phyloP scores from a whole-genome alignment of 352 stramenopile species.

The Plasmopara halstedii region DNA sequence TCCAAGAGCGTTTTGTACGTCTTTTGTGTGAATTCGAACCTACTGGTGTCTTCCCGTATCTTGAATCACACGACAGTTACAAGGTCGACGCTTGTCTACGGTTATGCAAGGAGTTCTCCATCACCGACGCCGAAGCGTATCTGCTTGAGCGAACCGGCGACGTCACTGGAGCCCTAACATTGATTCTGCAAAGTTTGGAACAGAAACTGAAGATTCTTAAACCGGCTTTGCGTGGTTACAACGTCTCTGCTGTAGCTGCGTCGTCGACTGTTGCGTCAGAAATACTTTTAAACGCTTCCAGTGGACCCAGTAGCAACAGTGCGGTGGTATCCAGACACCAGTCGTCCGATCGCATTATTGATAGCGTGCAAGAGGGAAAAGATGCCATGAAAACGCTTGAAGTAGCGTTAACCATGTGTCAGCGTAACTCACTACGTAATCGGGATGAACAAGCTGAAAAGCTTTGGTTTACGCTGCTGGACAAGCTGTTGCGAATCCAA shows the following conservation, averaged over 20 bases:
- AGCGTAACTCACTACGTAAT: constrained; percentile 87
- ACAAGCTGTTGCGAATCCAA: constrained; percentile 90
- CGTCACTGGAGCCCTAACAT: constrained; percentile 86
- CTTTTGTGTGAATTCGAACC: constrained; percentile 78
- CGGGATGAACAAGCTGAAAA: constrained; percentile 87
- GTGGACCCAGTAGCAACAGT: constrained; percentile 3
- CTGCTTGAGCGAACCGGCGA: constrained; percentile 90
- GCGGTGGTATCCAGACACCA: constrained; percentile 31
- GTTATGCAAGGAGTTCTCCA: constrained; percentile 77
- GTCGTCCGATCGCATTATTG: constrained; percentile 72
- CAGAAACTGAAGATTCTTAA: constrained; percentile 90
- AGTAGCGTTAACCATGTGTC: constrained; percentile 89
- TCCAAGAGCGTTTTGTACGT: constrained; percentile 78
- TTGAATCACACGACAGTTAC: constrained; percentile 83
- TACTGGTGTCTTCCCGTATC: constrained; percentile 63
- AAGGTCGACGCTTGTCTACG: constrained; percentile 81
- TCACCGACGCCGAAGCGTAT: constrained; percentile 87
- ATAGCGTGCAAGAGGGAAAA: constrained; percentile 63
- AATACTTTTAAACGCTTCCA: constrained; percentile 22
- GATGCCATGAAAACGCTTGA: constrained; percentile 87
- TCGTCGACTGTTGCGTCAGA: constrained; percentile 23
- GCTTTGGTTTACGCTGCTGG: constrained; percentile 92
- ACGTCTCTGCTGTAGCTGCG: constrained; percentile 34
- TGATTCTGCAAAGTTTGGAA: constrained; percentile 91
- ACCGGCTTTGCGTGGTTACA: constrained; percentile 71